These are phyloP conservation scores for Kwoniella europaea DNA, from an alignment of 768 basidiomycete species.

Conservation along the genomic window DNA sequence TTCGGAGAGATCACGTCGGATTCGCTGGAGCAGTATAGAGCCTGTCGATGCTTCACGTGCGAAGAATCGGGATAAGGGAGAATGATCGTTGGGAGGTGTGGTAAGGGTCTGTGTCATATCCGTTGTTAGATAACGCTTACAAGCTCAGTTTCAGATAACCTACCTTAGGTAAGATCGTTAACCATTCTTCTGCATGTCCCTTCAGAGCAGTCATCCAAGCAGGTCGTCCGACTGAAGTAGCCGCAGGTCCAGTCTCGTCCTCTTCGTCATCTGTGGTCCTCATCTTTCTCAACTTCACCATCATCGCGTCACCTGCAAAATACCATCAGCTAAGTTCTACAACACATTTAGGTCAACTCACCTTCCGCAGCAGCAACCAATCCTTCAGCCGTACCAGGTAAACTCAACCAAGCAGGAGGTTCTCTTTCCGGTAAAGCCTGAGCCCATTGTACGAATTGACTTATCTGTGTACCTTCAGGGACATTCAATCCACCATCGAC, in stretches of 20 bases:
- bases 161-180: constrained; percentile 75
- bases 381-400: constrained; percentile 88
- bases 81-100: constrained; percentile 62
- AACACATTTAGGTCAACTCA: constrained; percentile 55
- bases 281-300: constrained; percentile 91
- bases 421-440: constrained; percentile 86
- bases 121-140: constrained; percentile 26
- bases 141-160: constrained; percentile 41
- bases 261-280: constrained; percentile 61
- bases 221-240: constrained; percentile 65
- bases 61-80: constrained; percentile 88
- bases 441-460: constrained; percentile 90
- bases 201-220: constrained; percentile 91
- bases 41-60: constrained; percentile 84
- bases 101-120: constrained; percentile 65
- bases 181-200: constrained; percentile 84
- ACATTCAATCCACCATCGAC: constrained; percentile 65
- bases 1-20: constrained; percentile 78
- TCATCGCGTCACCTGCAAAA: constrained; percentile 60
- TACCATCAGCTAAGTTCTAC: neutral
- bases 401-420: constrained; percentile 90
- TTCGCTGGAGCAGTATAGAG: constrained; percentile 73
- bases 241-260: constrained; percentile 18
- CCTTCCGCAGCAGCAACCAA: constrained; percentile 92
- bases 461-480: constrained; percentile 90